phyloP scores from a whole-genome alignment of 2,329 filamentous ascomycete genomes.

The Neopestalotiopsis sp. region DNA sequence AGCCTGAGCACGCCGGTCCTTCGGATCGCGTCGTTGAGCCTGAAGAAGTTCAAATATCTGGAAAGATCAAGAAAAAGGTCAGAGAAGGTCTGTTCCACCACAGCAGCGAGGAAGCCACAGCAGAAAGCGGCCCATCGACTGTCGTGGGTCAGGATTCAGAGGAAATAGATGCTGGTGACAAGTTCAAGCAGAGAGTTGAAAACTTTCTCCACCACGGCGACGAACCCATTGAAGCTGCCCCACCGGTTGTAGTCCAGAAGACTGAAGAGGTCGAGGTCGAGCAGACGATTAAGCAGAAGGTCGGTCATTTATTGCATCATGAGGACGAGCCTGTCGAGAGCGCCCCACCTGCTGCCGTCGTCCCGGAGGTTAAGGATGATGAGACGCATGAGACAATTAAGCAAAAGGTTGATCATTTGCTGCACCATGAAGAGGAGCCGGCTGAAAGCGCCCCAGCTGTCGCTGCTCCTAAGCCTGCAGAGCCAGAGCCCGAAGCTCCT shows the following conservation, averaged over 20 bases:
- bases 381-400: not conserved
- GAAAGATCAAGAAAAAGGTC: conserved; percentile 24
- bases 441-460: too few species aligned
- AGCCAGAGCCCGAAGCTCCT: too few species aligned
- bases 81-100: conserved; percentile 1
- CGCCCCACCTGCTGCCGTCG: not conserved
- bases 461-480: too few species aligned
- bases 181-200: not conserved
- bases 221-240: not conserved
- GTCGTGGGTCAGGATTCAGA: not conserved
- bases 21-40: conserved; percentile 21
- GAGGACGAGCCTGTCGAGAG: not conserved
- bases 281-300: not conserved
- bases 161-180: not conserved
- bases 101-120: not conserved
- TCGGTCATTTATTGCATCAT: not conserved
- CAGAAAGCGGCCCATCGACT: not conserved
- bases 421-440: not conserved
- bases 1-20: conserved; percentile 21
- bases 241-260: not conserved
- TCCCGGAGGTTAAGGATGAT: not conserved
- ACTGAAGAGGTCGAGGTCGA: not conserved
- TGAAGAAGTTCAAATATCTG: conserved; percentile 25
- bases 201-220: not conserved
- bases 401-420: not conserved